phyloP scores from a whole-genome alignment of 257 asterid genomes.

The Solanum piurae region DNA sequence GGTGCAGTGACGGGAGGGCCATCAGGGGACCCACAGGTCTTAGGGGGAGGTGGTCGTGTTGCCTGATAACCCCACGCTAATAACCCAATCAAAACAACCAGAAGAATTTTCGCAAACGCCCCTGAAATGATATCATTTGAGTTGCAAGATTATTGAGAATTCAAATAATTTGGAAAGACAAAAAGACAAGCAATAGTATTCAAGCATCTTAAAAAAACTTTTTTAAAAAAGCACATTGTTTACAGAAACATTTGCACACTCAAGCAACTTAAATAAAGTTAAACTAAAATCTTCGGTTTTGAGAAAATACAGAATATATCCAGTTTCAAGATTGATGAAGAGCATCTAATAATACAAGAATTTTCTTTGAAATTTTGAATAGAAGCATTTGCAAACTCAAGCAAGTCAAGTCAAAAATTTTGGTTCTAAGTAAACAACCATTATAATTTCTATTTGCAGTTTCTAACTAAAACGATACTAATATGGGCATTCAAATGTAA shows the following conservation, averaged over 20 bases:
- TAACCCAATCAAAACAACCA: slow-evolving; percentile 48
- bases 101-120: slow-evolving; percentile 40
- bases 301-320: neutral
- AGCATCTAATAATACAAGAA: neutral
- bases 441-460: neutral
- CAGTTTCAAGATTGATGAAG: neutral
- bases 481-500: neutral
- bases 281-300: neutral
- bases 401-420: neutral
- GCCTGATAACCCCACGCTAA: slow-evolving; percentile 80
- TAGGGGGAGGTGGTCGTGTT: slow-evolving; percentile 59
- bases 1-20: slow-evolving; percentile 74
- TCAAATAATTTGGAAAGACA: neutral
- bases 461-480: neutral
- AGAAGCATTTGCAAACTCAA: neutral
- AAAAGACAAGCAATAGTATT: neutral
- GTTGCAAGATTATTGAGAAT: neutral
- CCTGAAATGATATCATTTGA: slow-evolving; percentile 36
- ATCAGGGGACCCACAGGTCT: slow-evolving; percentile 45
- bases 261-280: neutral
- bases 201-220: neutral
- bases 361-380: neutral
- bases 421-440: neutral
- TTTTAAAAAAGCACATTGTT: neutral
- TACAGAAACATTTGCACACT: neutral